Percentiles rank a stretch among this genome's conserved stretches.
phyloP scores from a whole-genome alignment of 192 early-diverging fungal species.

The Rhizoclosmatium globosum region DNA sequence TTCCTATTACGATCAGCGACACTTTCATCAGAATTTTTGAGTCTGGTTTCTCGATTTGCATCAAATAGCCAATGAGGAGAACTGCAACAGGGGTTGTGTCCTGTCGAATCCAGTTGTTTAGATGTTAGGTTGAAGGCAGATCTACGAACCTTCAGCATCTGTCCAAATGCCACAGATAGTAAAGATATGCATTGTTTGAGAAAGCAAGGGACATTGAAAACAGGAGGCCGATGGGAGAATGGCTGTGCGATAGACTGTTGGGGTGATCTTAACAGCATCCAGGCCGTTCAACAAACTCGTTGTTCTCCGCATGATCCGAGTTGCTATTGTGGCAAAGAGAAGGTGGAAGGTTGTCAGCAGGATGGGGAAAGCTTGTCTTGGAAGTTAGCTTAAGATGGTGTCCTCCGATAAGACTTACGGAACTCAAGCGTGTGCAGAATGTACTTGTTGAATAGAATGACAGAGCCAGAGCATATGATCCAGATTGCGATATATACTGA shows the following conservation, averaged over 20 bases:
- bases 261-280: slow-evolving; percentile 65
- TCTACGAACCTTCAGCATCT: slow-evolving; percentile 49
- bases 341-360: slow-evolving; percentile 53
- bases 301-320: slow-evolving; percentile 65
- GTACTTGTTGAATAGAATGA: slow-evolving; percentile 37
- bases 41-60: slow-evolving; percentile 25
- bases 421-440: slow-evolving; percentile 29
- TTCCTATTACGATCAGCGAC: slow-evolving; percentile 42
- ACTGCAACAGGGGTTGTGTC: slow-evolving; percentile 46
- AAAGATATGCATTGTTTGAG: slow-evolving; percentile 48
- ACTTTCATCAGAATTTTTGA: slow-evolving; percentile 29
- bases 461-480: slow-evolving; percentile 26
- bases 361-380: slow-evolving; percentile 48
- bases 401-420: slow-evolving; percentile 19
- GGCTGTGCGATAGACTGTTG: slow-evolving; percentile 61
- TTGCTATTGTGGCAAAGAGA: slow-evolving; percentile 58
- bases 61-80: slow-evolving; percentile 28
- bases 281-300: slow-evolving; percentile 63
- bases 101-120: slow-evolving; percentile 8
- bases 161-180: slow-evolving; percentile 49
- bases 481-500: slow-evolving; percentile 23
- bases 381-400: not conserved
- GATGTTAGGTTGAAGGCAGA: not conserved
- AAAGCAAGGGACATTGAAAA: slow-evolving; percentile 42
- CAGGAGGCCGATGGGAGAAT: slow-evolving; percentile 44